Evolutionary conservation across 106 monocot genomes (phyloP).

Genomic region (Dendrobium nobile): DNA sequence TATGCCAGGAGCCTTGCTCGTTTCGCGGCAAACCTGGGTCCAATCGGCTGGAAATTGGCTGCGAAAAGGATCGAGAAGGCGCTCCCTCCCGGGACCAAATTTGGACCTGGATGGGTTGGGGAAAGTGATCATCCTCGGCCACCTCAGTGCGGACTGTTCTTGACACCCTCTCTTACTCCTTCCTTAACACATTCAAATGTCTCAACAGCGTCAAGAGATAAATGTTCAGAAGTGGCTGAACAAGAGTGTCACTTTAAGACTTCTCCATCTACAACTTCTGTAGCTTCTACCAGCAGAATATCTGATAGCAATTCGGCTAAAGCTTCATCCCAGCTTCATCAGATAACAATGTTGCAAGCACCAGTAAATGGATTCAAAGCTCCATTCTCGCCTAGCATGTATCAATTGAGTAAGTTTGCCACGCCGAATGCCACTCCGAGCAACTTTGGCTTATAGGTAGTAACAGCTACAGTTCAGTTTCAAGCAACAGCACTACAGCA

Average conservation of each 20-base stretch:
- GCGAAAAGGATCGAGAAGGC: slow-evolving; percentile 49
- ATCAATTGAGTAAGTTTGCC: not conserved
- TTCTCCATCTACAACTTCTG: not conserved
- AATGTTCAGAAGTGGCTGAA: not conserved
- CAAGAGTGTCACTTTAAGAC: not conserved
- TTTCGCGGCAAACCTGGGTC: slow-evolving; percentile 73
- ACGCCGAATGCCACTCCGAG: not conserved
- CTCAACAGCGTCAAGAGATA: not conserved
- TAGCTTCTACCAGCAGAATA: not conserved
- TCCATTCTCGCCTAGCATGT: not conserved
- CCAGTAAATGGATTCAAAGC: not conserved
- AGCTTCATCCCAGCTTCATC: slow-evolving; percentile 16
- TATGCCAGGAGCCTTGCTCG: slow-evolving; percentile 92
- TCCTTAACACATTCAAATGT: not conserved
- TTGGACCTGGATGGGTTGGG: slow-evolving; percentile 80
- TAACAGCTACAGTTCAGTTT: not conserved
- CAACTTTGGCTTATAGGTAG: not conserved
- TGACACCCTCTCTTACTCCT: not conserved
- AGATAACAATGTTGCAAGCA: not conserved
- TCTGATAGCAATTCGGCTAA: not conserved
- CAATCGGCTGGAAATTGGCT: slow-evolving; percentile 70
- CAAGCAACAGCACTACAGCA: not conserved
- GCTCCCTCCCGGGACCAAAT: slow-evolving; percentile 74
- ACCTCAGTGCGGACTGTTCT: slow-evolving; percentile 7
- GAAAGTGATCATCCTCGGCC: slow-evolving; percentile 38